Conservation (phyloP, 78 protist species). For the Polysphondylium violaceum region DNA sequence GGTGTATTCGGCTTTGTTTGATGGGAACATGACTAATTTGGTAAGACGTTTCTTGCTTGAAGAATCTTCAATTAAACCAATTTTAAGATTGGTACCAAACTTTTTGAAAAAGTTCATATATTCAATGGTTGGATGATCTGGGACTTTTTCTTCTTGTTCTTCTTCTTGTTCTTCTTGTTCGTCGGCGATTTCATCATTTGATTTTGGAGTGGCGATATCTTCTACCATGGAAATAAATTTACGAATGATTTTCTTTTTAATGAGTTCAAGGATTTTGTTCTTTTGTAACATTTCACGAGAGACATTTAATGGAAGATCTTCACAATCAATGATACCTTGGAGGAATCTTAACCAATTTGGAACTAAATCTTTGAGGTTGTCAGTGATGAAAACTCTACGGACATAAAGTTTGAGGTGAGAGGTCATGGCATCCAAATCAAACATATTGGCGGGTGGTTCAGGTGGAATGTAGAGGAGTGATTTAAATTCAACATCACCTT, state of each 20-base stretch:
- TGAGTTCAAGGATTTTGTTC: conserved; percentile 79
- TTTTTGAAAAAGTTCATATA: conserved; percentile 91
- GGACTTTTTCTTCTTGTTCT: conserved; percentile 68
- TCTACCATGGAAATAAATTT: conserved; percentile 95
- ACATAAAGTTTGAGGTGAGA: conserved; percentile 95
- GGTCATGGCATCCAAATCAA: conserved; percentile 53
- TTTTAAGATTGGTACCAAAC: conserved; percentile 95
- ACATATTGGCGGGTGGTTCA: conserved; percentile 86
- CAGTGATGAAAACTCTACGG: conserved; percentile 98
- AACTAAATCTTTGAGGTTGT: conserved; percentile 95
- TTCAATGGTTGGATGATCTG: neutral
- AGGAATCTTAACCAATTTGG: conserved; percentile 98
- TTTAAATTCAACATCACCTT: conserved; percentile 95
- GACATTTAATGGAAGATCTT: conserved; percentile 99
- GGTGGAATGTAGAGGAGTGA: conserved; percentile 97
- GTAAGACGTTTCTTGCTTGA: conserved; percentile 86
- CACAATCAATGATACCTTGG: conserved; percentile 98
- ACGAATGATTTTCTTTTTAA: conserved; percentile 93
- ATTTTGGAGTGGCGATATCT: conserved; percentile 59
- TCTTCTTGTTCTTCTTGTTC: no score
- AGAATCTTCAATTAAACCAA: conserved; percentile 98
- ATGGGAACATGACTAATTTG: conserved; percentile 95
- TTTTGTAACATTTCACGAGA: conserved; percentile 98
- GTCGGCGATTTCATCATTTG: no score
- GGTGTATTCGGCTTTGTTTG: conserved; percentile 47